Evolutionary conservation across 768 basidiomycete genomes (phyloP).

Genomic region (Lentinula aciculospora): DNA sequence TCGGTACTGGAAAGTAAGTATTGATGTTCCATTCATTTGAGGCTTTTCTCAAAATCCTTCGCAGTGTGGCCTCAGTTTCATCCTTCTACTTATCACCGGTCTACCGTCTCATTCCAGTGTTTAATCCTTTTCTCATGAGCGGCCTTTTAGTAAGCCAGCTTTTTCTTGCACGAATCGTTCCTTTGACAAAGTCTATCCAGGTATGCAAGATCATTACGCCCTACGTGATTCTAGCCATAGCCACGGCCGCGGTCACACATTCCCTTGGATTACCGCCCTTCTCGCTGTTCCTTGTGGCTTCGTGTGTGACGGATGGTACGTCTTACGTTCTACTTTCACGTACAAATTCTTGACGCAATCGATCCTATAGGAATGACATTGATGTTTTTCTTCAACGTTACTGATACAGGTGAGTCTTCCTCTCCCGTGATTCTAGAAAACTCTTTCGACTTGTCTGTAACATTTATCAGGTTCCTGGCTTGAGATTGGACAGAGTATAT

Average conservation of each 20-base stretch:
- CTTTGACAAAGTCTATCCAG: constrained; percentile 24
- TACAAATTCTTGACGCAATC: background rate
- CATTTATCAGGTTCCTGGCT: constrained; percentile 66
- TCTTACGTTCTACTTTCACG: constrained; percentile 10
- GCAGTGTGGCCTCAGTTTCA: constrained; percentile 81
- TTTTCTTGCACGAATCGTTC: background rate
- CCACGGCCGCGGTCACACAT: constrained; percentile 64
- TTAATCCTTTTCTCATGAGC: constrained; percentile 83
- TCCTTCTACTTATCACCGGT: constrained; percentile 88
- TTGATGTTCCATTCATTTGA: background rate
- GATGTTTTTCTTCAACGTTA: constrained; percentile 78
- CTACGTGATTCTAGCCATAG: constrained; percentile 69
- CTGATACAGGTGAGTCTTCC: constrained; percentile 55
- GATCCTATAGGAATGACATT: constrained; percentile 63
- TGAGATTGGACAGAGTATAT: constrained; percentile 86
- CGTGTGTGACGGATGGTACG: constrained; percentile 67
- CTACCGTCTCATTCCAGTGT: constrained; percentile 80
- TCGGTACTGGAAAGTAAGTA: constrained; percentile 78
- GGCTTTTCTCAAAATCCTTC: background rate
- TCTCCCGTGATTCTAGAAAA: background rate
- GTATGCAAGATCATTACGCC: constrained; percentile 81
- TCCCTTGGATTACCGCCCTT: constrained; percentile 69
- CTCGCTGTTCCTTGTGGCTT: constrained; percentile 72
- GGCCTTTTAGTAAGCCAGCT: constrained; percentile 48
- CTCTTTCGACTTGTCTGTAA: constrained; percentile 1